These are phyloP conservation scores for Musa balbisiana DNA, from an alignment of 202 grass and related monocot species.

Conservation along the genomic window DNA sequence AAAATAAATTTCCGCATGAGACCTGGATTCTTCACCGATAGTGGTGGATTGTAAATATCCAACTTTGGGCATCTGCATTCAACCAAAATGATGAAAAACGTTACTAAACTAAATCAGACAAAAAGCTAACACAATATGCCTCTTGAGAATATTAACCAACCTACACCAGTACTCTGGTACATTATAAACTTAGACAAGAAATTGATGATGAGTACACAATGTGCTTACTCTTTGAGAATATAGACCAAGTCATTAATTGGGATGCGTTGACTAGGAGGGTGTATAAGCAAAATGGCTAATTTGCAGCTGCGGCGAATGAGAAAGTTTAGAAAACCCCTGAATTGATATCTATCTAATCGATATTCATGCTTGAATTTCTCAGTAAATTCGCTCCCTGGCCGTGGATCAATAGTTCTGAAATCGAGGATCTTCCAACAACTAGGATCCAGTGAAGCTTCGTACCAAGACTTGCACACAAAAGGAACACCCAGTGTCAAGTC, in stretches of 20 bases:
- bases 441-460: slow-evolving; percentile 22
- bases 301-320: slow-evolving; percentile 24
- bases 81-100: not conserved
- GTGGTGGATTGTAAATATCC: slow-evolving; percentile 14
- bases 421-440: slow-evolving; percentile 33
- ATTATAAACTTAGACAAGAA: not conserved
- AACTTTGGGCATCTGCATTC: slow-evolving; percentile 21
- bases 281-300: not conserved
- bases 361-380: slow-evolving; percentile 28
- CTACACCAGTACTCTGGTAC: no score
- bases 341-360: slow-evolving; percentile 7
- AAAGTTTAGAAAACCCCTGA: slow-evolving; percentile 23
- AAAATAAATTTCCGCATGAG: slow-evolving; percentile 19
- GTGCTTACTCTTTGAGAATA: slow-evolving; percentile 25
- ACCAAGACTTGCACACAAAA: slow-evolving; percentile 40
- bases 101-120: not conserved
- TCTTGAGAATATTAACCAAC: not conserved
- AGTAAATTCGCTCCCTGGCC: not conserved
- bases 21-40: not conserved
- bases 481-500: slow-evolving; percentile 15
- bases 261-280: not conserved
- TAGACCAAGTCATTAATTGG: not conserved
- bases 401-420: slow-evolving; percentile 11
- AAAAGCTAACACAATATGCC: not conserved
- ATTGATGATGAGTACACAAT: not conserved